Evolutionary conservation across 257 asterid genomes (phyloP).

Genomic region (Mentha longifolia): DNA sequence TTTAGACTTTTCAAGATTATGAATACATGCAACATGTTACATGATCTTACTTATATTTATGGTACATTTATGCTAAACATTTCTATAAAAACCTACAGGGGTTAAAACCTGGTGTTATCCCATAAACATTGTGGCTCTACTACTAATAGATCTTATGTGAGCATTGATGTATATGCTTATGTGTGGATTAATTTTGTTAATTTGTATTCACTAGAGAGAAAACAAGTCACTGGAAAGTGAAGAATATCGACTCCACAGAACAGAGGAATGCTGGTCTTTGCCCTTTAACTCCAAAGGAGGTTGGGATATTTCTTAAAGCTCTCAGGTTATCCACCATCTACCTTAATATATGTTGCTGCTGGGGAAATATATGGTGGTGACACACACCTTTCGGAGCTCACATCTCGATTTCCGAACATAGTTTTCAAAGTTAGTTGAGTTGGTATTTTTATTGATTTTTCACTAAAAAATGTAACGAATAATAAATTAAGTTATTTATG

Average conservation of each 20-base stretch:
- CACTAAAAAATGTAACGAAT: conserved; percentile 11
- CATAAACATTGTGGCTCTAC: neutral
- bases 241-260: conserved; percentile 79
- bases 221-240: conserved; percentile 91
- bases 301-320: conserved; percentile 86
- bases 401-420: conserved; percentile 77
- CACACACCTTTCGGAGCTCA: conserved; percentile 78
- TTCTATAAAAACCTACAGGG: neutral
- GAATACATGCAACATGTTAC: neutral
- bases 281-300: conserved; percentile 97
- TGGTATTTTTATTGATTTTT: conserved; percentile 11
- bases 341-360: conserved; percentile 88
- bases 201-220: conserved; percentile 57
- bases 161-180: conserved; percentile 14
- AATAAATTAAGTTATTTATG: conserved; percentile 27
- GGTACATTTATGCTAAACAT: conserved; percentile 9
- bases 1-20: conserved; percentile 4
- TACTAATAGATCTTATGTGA: too few species aligned
- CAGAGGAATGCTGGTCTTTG: conserved; percentile 88
- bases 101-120: conserved; percentile 2
- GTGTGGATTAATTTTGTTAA: conserved; percentile 11
- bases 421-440: conserved; percentile 69
- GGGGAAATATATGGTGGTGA: conserved; percentile 93
- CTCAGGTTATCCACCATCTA: conserved; percentile 80
- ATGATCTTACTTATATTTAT: neutral